Base-by-base conservation (phyloP, 352 stramenopile species). In the Globisporangium ultimum region DNA sequence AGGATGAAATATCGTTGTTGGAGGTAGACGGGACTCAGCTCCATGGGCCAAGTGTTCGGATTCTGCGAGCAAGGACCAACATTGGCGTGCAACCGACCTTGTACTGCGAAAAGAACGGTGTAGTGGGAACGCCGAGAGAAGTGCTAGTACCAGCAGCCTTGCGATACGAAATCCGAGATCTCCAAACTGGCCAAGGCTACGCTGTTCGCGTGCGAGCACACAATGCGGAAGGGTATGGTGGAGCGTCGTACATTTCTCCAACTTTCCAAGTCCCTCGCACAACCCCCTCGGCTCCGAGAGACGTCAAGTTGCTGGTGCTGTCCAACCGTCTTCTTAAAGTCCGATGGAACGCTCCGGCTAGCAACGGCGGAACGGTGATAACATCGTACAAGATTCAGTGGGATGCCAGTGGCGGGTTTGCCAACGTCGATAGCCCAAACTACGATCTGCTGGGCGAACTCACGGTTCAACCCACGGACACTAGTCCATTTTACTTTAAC, bases 301-400 rank as follows among this genome's bases (percentile, higher is more conserved):
- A 64, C 10, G 67, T 85, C 14, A 54, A 81, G 40, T 64, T 93
- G 14, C 28, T 93, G 0, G 70, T 75, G 2, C 48, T 93, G 0
- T 97, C 85, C 0, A 79, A 75, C 22, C 80, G 70, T 3, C 63
- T 79, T 32, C 55, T 97, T 3, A 97, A 98, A 68, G 58, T 96
- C 0, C 58, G 64, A 0, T 98, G 91, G 91, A 63, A 59, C 0
- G 17, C 63, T 2, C 91, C 93, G 3, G 17, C 24, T 0, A 87
- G 59, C 32, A 61, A 92, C 59, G 91, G 89, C 14, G 93, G 93
- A 0, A 70, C 80, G 11, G 15, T 53, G 3, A 81, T 99, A 40
- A 70, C 73, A 9, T 88, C 84, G 41, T 99, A 98, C 68, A 63
- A 66, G 36, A 73, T 99, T 45, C 83, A 99, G 72, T 98, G 95